Conservation (phyloP, 805 yeast species). For the Zygosaccharomyces kombuchaensis region DNA sequence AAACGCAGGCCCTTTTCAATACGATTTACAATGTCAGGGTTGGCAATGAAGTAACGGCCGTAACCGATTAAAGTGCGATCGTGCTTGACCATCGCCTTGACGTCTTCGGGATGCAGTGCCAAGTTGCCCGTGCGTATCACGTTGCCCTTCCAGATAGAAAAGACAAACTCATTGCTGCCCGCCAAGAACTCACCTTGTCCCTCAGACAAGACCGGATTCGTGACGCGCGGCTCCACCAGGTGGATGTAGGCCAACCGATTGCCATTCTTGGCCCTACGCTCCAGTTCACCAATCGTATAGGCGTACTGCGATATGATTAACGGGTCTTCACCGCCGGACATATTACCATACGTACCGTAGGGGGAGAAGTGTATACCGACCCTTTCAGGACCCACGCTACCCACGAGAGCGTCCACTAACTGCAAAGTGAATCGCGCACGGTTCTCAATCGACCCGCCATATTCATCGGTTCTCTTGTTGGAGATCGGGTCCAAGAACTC, state of each 20-base stretch:
- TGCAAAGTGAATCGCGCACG: slow-evolving; percentile 44
- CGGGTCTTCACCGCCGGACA: slow-evolving; percentile 36
- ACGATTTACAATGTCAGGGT: slow-evolving; percentile 52
- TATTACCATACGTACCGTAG: slow-evolving; percentile 38
- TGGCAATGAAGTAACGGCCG: slow-evolving; percentile 49
- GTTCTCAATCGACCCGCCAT: slow-evolving; percentile 52
- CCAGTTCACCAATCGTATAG: slow-evolving; percentile 40
- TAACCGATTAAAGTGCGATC: slow-evolving; percentile 42
- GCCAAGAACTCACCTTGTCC: slow-evolving; percentile 29
- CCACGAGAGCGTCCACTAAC: slow-evolving; percentile 47
- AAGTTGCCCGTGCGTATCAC: slow-evolving; percentile 40
- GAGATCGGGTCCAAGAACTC: slow-evolving; percentile 50
- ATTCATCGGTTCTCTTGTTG: slow-evolving; percentile 47
- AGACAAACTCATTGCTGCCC: slow-evolving; percentile 37
- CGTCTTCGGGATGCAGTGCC: slow-evolving; percentile 26
- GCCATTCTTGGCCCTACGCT: slow-evolving; percentile 35
- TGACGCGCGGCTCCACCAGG: slow-evolving; percentile 43
- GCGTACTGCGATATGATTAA: slow-evolving; percentile 37
- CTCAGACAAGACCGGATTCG: slow-evolving; percentile 24
- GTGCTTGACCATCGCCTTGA: slow-evolving; percentile 32
- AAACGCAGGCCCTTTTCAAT: slow-evolving; percentile 40
- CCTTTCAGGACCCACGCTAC: slow-evolving; percentile 49
- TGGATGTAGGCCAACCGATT: slow-evolving; percentile 40
- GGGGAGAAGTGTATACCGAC: slow-evolving; percentile 50
- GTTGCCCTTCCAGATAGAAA: slow-evolving; percentile 43